Evolutionary conservation across 352 stramenopile genomes (phyloP), one percentile per base, ranked within the genome.

Genomic region (Phytopythium montanum): DNA sequence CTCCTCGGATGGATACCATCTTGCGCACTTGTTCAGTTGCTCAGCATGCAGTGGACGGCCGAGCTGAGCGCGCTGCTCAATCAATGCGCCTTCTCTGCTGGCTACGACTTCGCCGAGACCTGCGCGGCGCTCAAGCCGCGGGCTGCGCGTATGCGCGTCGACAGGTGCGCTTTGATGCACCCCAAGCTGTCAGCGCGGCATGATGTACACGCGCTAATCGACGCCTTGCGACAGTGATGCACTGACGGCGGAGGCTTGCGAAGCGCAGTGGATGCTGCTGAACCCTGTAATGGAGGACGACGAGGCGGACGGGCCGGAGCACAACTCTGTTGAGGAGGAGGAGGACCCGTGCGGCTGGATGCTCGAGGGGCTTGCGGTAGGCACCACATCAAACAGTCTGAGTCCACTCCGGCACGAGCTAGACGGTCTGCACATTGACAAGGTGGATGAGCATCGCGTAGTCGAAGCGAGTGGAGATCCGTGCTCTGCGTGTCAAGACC

Each of bases 1-100:
- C 44, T 49, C 42, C 21, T 49, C n/a, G n/a, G 13, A 2, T 4
- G 2, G 12, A 3, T 18, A 6, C 1, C 12, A 21, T 42, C 12
- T 18, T n/a, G n/a, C 5, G 33, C 25, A 44, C 10, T 56, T 56
- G 60, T 53, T 18, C 33, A 39, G 38, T 23, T 1, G 44, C 25
- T 25, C 44, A 60, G 34, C 61, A 89, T 89, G 83, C 69, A 77
- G 55, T 92, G 83, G 83, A 90, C 79, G 23, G 33, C 41, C 1
- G 76, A 85, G 63, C 72, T 90, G 10, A 74, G 88, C 38, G 66
- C 69, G 45, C 67, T 88, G 61, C 65, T 92, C 45, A 90, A 88
- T 54, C 78, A 91, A 61, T 89, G 84, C 63, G 81, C 88, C 29
- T 91, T 91, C 63, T 79, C 85, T 57, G 71, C 73, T 38, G 68